phyloP scores from a whole-genome alignment of 805 yeast species.

The Yueomyces sinensis region DNA sequence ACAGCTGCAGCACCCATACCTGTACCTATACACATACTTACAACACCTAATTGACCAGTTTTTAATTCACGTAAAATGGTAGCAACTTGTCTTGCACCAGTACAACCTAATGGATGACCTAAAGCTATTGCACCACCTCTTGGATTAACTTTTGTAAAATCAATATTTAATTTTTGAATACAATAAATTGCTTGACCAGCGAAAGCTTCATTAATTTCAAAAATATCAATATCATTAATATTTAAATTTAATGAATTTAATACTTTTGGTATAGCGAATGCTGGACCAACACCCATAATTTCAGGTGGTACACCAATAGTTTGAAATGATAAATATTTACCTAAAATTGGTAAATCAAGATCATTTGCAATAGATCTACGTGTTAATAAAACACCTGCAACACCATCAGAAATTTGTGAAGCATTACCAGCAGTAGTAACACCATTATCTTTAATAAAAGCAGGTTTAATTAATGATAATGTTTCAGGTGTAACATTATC shows the following conservation, averaged over 20 bases:
- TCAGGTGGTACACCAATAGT: constrained; percentile 93
- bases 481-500: constrained; percentile 69
- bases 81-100: constrained; percentile 89
- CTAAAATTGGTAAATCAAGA: constrained; percentile 59
- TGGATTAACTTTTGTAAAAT: constrained; percentile 63
- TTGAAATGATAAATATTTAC: constrained; percentile 66
- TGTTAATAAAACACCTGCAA: constrained; percentile 77
- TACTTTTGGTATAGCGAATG: constrained; percentile 81
- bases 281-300: constrained; percentile 97
- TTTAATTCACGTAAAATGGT: constrained; percentile 72
- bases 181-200: constrained; percentile 89
- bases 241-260: constrained; percentile 48
- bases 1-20: constrained; percentile 98
- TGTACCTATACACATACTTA: constrained; percentile 95
- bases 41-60: constrained; percentile 74
- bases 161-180: constrained; percentile 51
- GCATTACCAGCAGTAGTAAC: constrained; percentile 93
- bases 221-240: constrained; percentile 55
- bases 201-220: constrained; percentile 92
- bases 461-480: constrained; percentile 68
- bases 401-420: constrained; percentile 93
- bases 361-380: constrained; percentile 75
- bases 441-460: constrained; percentile 66
- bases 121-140: constrained; percentile 95
- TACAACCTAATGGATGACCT: constrained; percentile 88